Evolutionary conservation across 2,329 filamentous ascomycete species (phyloP), one percentile per base, ranked within the genome.

Genomic region (Calonectria pseudoturangicola): DNA sequence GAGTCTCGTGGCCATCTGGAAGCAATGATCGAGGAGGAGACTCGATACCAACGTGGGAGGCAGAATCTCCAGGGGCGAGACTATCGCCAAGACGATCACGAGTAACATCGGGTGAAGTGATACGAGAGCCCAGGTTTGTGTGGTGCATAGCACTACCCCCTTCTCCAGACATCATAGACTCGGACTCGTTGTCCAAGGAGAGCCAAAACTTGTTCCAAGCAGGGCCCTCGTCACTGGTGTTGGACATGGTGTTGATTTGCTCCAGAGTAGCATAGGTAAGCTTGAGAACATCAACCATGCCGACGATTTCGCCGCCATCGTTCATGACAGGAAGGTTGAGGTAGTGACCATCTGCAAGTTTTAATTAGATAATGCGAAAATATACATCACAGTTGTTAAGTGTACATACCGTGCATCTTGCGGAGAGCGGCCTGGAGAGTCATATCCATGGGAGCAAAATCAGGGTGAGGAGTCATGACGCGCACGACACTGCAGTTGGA

Each of bases 201-300:
- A 98, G 89, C 97, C 97, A 99, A 87, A 99, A 99, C 85, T 98
- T 99, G 88, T 98, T 98, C 97, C 97, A 99, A 8, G 97, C 97
- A 6, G 97, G 97, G 0, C 97, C 97, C 85, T 99, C 97, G 79
- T 92, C 95, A 82, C 98, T 96, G 50, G 91, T 91, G 66, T 93
- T 95, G 48, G 91, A 92, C 93, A 99, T 98, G 72, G 95, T 95
- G 87, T 98, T 98, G 85, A 98, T 95, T 87, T 98, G 96, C 85
- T 99, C 97, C 66, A 99, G 90, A 6, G 97, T 99, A 63, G 97
- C 97, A 85, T 99, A 99, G 27, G 97, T 99, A 81, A 99, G 90
- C 87, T 98, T 98, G 74, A 99, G 91, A 72, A 99, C 97, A 85
- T 99, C 97, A 30, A 99, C 97, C 97, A 99, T 99, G 81, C 97